phyloP scores from a whole-genome alignment of 1,284 basidiomycete genomes.

The Ustilago sp. region DNA sequence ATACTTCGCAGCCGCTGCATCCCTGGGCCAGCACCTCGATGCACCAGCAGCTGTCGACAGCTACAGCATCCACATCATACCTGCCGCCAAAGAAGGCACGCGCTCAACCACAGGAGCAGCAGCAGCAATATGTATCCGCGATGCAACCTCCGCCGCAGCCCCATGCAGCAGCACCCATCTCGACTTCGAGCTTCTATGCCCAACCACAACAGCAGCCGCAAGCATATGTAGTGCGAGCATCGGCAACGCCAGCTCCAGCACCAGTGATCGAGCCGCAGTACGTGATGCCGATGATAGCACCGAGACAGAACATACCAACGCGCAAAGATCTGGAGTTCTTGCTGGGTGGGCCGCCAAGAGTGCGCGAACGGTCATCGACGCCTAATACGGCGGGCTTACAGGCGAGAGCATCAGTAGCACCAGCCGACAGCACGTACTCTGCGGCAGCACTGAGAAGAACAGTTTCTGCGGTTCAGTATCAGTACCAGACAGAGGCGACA shows the following conservation, averaged over 20 bases:
- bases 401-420: neutral
- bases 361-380: constrained; percentile 13
- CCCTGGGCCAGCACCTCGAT: constrained; percentile 26
- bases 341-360: constrained; percentile 21
- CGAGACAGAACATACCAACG: constrained; percentile 20
- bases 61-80: constrained; percentile 2
- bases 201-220: neutral
- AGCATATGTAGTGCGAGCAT: neutral
- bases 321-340: constrained; percentile 34
- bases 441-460: neutral
- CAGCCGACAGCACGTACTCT: neutral
- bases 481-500: neutral
- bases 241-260: constrained; percentile 5
- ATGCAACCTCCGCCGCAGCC: constrained; percentile 3
- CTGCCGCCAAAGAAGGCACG: neutral
- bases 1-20: constrained; percentile 26
- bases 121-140: neutral
- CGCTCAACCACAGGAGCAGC: neutral
- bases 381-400: neutral
- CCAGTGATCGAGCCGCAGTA: neutral
- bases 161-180: neutral
- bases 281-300: neutral
- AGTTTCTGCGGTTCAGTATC: neutral
- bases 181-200: constrained; percentile 3
- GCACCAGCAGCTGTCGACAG: neutral